Base-by-base conservation (phyloP, 331 rosid genomes). In the Erythrophleum ivorense region DNA sequence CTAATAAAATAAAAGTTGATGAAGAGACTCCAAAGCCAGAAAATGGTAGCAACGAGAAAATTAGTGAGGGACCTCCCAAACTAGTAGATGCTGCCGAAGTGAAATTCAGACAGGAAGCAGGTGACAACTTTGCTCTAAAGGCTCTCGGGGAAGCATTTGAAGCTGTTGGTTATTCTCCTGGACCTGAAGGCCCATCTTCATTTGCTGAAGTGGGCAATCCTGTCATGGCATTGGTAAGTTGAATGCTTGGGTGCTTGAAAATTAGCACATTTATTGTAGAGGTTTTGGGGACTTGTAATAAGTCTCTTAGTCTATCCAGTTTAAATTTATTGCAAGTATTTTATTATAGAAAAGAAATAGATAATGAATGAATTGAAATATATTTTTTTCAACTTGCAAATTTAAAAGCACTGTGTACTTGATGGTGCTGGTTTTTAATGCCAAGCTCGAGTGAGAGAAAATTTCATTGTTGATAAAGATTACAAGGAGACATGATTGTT, bases 141-240 rank as follows among this genome's bases (percentile, higher is more conserved):
- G 98, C 97, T 73, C 93, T 96, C 62, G 88, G 73, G 79, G 99
- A 96, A 85, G 97, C 98, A 41, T 96, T 96, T 84, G 97, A 90
- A 88, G 97, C 94, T 71, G 87, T 94, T 79, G 98, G 97, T 86
- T 94, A 88, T 85, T 76, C 88, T 81, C 85, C 81, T 73, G 88
- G 85, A 72, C 86, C 92, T 81, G 98, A 87, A 66, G 85, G 88
- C 70, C 90, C 93, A 18, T 87, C 87, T 73, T 96, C 99, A 29
- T 94, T 96, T 87, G 88, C 93, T 46, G 97, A 90, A 87, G 97
- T 91, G 72, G 99, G 99, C 67, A 96, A 96, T 87, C 98, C 98
- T 79, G 99, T 84, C 79, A 89, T 96, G 97, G 93, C 99, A 87
- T 80, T 96, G 97, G 99, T 96, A 92, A 90, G 97, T 82, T 76